A percentile compares a stretch with the other conserved stretches of the same genome.
Conservation (phyloP, 208 protist species). For the Leishmania braziliensis region DNA sequence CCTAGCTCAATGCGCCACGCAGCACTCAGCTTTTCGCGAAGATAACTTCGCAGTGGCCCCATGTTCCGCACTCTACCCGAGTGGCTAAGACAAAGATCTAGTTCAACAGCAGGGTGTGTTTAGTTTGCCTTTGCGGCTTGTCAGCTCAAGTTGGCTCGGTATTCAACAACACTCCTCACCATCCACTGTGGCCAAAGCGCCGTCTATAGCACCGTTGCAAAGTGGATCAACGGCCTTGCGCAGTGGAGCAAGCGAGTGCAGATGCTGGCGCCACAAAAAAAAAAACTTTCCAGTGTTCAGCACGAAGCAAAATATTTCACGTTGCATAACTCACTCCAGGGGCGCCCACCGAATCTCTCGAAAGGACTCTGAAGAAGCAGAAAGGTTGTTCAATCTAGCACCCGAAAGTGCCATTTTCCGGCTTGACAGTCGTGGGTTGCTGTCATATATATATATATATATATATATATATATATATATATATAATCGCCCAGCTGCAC, state of each 20-base stretch:
- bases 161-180: not conserved
- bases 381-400: not conserved
- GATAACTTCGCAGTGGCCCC: not conserved
- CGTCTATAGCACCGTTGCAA: not conserved
- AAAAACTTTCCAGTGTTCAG: not conserved
- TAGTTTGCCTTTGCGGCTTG: not conserved
- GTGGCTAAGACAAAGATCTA: not conserved
- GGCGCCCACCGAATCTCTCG: not conserved
- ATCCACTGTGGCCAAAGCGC: not conserved
- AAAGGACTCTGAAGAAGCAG: not conserved
- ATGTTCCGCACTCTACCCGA: not conserved
- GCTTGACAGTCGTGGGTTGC: not conserved
- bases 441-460: not conserved
- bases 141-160: not conserved
- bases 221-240: not conserved
- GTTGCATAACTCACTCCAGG: not conserved
- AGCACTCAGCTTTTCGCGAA: not conserved
- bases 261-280: not conserved
- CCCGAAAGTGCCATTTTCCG: not conserved
- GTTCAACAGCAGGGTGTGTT: not conserved
- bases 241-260: not conserved
- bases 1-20: not conserved
- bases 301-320: not conserved
- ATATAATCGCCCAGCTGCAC: no score
- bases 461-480: not conserved